Evolutionary conservation across 176 grass and related monocot species (phyloP).

Genomic region (Phoenix dactylifera): DNA sequence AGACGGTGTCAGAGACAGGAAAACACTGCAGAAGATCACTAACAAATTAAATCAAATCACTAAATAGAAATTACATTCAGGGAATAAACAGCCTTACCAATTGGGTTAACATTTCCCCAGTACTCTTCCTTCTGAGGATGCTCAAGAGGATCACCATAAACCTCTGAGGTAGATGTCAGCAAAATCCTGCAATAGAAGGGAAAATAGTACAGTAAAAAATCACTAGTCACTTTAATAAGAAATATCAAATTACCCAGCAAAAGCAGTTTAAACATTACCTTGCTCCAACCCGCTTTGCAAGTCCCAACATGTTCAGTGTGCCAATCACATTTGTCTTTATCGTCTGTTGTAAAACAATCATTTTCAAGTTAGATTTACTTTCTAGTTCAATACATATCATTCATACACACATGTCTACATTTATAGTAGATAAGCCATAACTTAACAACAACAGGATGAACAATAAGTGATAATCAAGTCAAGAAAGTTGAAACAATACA

Average conservation of each 20-base stretch:
- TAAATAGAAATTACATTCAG: neutral
- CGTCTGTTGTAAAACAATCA: slow-evolving; percentile 16
- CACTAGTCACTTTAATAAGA: no score
- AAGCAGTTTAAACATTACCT: slow-evolving; percentile 26
- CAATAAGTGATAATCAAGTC: no score
- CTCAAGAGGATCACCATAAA: slow-evolving; percentile 92
- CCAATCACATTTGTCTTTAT: slow-evolving; percentile 97
- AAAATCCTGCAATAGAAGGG: slow-evolving; percentile 36
- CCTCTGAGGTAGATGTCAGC: slow-evolving; percentile 80
- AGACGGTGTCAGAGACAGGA: slow-evolving; percentile 9
- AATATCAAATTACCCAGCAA: no score
- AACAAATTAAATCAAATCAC: neutral
- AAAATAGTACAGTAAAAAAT: slow-evolving; percentile 3
- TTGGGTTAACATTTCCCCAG: slow-evolving; percentile 96
- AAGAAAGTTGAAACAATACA: no score
- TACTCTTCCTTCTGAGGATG: slow-evolving; percentile 91
- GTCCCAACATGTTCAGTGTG: slow-evolving; percentile 91
- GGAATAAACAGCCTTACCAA: slow-evolving; percentile 29
- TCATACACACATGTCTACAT: no score
- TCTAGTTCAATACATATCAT: no score
- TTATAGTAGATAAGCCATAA: no score
- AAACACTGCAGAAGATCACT: slow-evolving; percentile 3
- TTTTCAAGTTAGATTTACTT: no score
- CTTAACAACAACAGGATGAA: no score
- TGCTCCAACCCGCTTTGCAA: slow-evolving; percentile 83